phyloP scores from a whole-genome alignment of 2,329 filamentous ascomycete species.

The Verticillium nonalfalfae region DNA sequence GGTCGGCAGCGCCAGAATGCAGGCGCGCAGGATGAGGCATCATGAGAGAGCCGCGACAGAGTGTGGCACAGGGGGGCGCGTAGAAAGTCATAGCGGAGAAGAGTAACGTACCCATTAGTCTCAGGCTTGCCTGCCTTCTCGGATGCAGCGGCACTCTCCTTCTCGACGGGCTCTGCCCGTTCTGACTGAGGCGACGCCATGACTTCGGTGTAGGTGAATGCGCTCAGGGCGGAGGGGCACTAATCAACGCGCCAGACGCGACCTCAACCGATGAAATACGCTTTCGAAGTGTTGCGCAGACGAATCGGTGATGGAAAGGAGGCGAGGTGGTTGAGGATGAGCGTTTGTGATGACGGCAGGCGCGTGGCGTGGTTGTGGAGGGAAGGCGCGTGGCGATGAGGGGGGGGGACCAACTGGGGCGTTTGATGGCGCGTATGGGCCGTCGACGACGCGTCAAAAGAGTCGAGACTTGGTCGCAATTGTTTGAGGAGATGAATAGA shows the following conservation, averaged over 20 bases:
- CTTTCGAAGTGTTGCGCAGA: neutral
- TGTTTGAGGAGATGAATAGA: neutral
- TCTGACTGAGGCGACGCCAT: conserved; percentile 45
- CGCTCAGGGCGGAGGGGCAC: conserved; percentile 10
- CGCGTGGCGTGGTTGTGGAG: neutral
- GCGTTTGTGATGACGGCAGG: neutral
- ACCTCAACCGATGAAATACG: conserved; percentile 25
- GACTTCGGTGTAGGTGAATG: conserved; percentile 36
- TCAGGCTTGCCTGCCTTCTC: conserved; percentile 23
- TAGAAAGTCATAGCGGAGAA: conserved; percentile 1
- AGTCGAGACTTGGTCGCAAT: neutral
- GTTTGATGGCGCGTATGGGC: neutral
- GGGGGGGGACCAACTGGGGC: no score
- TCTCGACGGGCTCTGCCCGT: conserved; percentile 36
- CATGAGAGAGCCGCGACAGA: no score
- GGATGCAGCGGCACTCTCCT: conserved; percentile 27
- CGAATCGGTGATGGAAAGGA: neutral
- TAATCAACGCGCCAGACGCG: conserved; percentile 21
- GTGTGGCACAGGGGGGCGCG: neutral
- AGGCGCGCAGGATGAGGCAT: neutral
- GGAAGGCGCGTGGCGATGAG: neutral
- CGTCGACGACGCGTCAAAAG: neutral
- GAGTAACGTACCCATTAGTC: conserved; percentile 29
- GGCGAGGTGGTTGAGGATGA: neutral
- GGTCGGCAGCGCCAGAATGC: neutral